Conservation (phyloP, 2,329 filamentous ascomycete genomes). For the Zopfia rhizophila region DNA sequence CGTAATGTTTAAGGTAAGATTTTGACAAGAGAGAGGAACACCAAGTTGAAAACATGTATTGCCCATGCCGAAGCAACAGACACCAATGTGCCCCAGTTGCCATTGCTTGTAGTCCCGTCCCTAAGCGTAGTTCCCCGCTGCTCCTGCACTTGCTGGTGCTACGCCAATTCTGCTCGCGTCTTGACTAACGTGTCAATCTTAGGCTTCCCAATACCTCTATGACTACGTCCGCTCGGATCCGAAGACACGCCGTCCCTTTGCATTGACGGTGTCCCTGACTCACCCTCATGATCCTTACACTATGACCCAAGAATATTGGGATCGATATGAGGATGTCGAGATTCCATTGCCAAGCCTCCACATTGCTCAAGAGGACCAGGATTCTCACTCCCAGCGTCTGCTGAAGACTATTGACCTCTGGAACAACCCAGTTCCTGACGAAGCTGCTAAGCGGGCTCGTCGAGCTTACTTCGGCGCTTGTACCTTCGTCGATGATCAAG, state of each 20-base stretch:
- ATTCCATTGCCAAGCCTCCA: conserved; percentile 83
- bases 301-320: conserved; percentile 94
- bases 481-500: conserved; percentile 92
- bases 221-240: conserved; percentile 86
- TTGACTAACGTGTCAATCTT: conserved; percentile 4
- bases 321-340: conserved; percentile 87
- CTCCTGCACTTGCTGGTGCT: neutral
- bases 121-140: neutral
- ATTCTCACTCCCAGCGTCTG: conserved; percentile 86
- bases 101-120: neutral
- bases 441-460: conserved; percentile 85
- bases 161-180: no score
- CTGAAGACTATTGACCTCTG: conserved; percentile 88
- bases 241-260: conserved; percentile 77
- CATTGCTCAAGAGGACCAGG: conserved; percentile 83
- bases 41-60: no score
- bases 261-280: conserved; percentile 89
- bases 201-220: conserved; percentile 86
- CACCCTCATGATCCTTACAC: conserved; percentile 96
- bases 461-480: conserved; percentile 93
- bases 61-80: no score
- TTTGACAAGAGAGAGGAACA: no score
- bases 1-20: conserved; percentile 82
- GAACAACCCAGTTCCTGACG: conserved; percentile 83
- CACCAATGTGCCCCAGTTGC: no score